Conservation (phyloP, 2,329 filamentous ascomycete genomes). For the Beauveria rudraprayagi region DNA sequence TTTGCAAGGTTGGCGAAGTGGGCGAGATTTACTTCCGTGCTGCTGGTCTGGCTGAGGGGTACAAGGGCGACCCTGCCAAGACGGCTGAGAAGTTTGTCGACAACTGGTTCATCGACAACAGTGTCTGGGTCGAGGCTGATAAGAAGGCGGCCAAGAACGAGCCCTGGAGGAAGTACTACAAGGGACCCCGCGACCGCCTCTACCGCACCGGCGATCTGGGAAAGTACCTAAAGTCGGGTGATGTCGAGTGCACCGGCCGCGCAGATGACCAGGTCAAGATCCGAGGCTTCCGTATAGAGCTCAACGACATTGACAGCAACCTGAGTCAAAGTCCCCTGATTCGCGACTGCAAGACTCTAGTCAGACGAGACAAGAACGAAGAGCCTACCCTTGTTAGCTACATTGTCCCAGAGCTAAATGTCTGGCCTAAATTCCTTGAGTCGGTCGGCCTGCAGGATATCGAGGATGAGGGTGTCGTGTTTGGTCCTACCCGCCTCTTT, state of each 20-base stretch:
- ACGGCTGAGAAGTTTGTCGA: conserved; percentile 69
- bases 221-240: conserved; percentile 56
- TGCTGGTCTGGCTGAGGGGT: conserved; percentile 75
- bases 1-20: conserved; percentile 73
- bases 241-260: conserved; percentile 67
- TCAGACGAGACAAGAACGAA: conserved; percentile 41
- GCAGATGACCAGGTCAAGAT: conserved; percentile 92
- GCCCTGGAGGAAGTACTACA: conserved; percentile 70
- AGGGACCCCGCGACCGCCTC: conserved; percentile 74
- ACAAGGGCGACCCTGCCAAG: conserved; percentile 46
- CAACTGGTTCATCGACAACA: conserved; percentile 79
- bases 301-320: conserved; percentile 85
- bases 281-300: conserved; percentile 88
- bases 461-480: conserved; percentile 42
- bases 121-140: conserved; percentile 60
- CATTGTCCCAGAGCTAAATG: conserved; percentile 68
- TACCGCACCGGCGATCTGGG: conserved; percentile 88
- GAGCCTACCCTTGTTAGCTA: conserved; percentile 83
- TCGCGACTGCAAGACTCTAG: conserved; percentile 76
- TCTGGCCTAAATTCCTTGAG: conserved; percentile 62
- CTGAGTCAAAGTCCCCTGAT: conserved; percentile 67
- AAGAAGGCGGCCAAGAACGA: conserved; percentile 48
- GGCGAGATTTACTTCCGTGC: conserved; percentile 81
- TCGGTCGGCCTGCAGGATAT: conserved; percentile 45
- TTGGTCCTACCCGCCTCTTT: conserved; percentile 31